These are phyloP conservation scores for Orychophragmus violaceus DNA, from an alignment of 345 rosid genomes.

Conservation along the genomic window DNA sequence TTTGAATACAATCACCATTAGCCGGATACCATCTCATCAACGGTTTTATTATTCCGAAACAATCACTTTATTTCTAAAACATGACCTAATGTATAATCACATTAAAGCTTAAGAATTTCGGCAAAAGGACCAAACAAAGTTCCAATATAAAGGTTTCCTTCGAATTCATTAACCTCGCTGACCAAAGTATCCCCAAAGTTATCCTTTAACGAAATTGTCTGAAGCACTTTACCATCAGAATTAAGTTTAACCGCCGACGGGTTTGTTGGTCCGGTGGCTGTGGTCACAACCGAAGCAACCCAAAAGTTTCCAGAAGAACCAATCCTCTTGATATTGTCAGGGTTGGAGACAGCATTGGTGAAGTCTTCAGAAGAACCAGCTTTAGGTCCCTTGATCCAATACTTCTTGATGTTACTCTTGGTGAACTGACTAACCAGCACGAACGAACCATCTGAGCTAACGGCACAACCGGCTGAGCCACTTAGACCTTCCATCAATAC, in stretches of 20 bases:
- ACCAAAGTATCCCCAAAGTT: constrained; percentile 25
- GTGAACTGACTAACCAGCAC: constrained; percentile 11
- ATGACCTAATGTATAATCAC: background rate
- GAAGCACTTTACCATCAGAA: constrained; percentile 20
- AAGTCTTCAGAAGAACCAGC: background rate
- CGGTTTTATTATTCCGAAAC: no score
- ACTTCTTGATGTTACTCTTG: background rate
- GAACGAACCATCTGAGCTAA: constrained; percentile 29
- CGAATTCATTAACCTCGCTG: constrained; percentile 24
- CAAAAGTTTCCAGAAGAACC: background rate
- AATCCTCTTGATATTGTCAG: background rate
- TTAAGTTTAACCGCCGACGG: constrained; percentile 28
- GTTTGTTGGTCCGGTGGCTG: constrained; percentile 9
- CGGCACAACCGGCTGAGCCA: constrained; percentile 25
- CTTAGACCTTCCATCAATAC: background rate
- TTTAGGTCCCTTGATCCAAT: background rate
- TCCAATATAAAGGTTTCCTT: constrained; percentile 24
- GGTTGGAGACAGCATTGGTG: background rate
- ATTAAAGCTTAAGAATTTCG: constrained; percentile 16
- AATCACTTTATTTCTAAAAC: no score
- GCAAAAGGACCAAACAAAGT: constrained; percentile 12
- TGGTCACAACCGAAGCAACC: constrained; percentile 6
- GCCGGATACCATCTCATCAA: no score
- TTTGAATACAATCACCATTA: no score
- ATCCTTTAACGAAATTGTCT: background rate